These are phyloP conservation scores for Cutaneotrichosporon cyanovorans DNA, from an alignment of 1,284 basidiomycete species.

Conservation along the genomic window DNA sequence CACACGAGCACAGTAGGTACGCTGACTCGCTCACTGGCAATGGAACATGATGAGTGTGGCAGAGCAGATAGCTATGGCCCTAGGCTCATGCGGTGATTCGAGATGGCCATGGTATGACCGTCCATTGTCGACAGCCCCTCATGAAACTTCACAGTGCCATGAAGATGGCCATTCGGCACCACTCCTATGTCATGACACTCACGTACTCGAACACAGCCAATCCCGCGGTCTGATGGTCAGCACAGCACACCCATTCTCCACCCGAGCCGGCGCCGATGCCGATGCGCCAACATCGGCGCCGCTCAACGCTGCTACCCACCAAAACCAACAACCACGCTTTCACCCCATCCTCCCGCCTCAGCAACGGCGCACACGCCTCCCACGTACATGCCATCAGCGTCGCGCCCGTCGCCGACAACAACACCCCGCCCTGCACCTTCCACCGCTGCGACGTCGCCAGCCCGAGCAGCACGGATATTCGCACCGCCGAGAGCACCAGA, in stretches of 20 bases:
- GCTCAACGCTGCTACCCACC: background rate
- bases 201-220: slow-evolving; percentile 14
- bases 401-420: slow-evolving; percentile 4
- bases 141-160: too few species aligned
- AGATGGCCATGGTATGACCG: too few species aligned
- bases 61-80: too few species aligned
- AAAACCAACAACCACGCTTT: background rate
- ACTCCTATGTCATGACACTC: background rate
- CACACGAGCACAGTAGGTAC: too few species aligned
- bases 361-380: slow-evolving; percentile 4
- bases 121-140: too few species aligned
- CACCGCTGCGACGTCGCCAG: slow-evolving; percentile 1
- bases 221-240: slow-evolving; percentile 10
- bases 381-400: slow-evolving; percentile 5
- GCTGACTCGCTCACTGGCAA: too few species aligned
- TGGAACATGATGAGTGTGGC: too few species aligned
- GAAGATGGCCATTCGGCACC: too few species aligned
- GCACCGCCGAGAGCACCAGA: background rate
- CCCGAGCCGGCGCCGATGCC: background rate
- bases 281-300: too few species aligned
- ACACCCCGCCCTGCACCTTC: slow-evolving; percentile 6
- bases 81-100: too few species aligned
- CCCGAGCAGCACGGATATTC: background rate
- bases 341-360: background rate
- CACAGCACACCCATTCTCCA: background rate